Base-by-base conservation (phyloP, 2,329 filamentous ascomycete species). In the Clonostachys solani region DNA sequence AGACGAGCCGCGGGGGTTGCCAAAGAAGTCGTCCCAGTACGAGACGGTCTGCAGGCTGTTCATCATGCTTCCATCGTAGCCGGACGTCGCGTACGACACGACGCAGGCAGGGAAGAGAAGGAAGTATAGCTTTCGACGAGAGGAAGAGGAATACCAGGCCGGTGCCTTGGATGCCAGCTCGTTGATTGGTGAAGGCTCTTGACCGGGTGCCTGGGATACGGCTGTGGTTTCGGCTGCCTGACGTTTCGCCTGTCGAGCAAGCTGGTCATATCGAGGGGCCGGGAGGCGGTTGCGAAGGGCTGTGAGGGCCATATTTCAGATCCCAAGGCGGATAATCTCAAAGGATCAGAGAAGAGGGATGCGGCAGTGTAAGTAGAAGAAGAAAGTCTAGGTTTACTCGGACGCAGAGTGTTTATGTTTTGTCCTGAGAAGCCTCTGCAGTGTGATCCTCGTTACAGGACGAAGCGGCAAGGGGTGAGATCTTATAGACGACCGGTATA, bases 21-120 rank as follows among this genome's bases (percentile, higher is more conserved):
- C 54, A 29, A 69, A 67, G 44, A 61, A 73, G n/a, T 63, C 61
- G 35, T 72, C 61, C 69, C 69, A 74, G 13, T 64, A 60, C 0
- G 61, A 55, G 1, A 74, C 58, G 0, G 68, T 62, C 50, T 78
- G 73, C 1, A 78, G 53, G 6, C 67, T 69, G 50, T 77, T 76
- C 64, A 77, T 72, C 65, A 78, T 72, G 16, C 66, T 69, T 4
- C 71, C 72, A 54, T 76, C 72, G 45, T 75, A 77, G 15, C 73
- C 72, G 47, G 69, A 73, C 6, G 75, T 77, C 29, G 61, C 62
- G 33, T 65, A 65, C 0, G 62, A 63, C 2, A 66, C 57, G 37
- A 67, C 60, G 29, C 59, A 59, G 2, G 63, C 63, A 3, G 63
- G 61, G 38, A 65, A 62, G 5, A 67, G 57, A 3, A 60, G 54